Percentiles rank a stretch among this genome's conserved stretches.
Conservation (phyloP, 2,329 filamentous ascomycete species). For the Calonectria multiphialidica region DNA sequence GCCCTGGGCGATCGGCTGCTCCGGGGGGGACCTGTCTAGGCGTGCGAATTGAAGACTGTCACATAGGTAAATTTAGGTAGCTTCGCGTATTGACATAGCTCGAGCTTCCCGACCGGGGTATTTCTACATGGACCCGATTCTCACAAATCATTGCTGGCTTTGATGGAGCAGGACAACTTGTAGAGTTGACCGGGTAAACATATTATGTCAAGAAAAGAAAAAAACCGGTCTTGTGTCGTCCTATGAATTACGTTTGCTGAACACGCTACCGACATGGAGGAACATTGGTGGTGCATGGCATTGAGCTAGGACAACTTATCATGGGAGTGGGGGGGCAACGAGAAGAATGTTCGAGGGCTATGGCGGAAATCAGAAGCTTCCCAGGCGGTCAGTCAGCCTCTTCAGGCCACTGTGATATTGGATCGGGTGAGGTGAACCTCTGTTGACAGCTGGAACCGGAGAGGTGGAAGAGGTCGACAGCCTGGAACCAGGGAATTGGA, state of each 20-base stretch:
- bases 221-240: not conserved
- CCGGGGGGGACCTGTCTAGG: conserved; percentile 3
- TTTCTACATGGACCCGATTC: not conserved
- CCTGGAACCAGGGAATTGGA: conserved; percentile 16
- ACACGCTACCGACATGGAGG: conserved; percentile 4
- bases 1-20: conserved; percentile 31
- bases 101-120: not conserved
- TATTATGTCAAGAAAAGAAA: conserved; percentile 5
- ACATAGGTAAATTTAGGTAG: not conserved
- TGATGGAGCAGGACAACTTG: not conserved
- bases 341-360: conserved; percentile 7
- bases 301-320: conserved; percentile 24
- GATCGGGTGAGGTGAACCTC: conserved; percentile 27
- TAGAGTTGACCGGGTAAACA: not conserved
- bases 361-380: conserved; percentile 24
- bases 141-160: not conserved
- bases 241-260: not conserved
- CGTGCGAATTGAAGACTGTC: not conserved
- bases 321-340: not conserved
- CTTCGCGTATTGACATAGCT: conserved; percentile 11
- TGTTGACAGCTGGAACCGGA: conserved; percentile 7
- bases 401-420: conserved; percentile 33
- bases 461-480: not conserved
- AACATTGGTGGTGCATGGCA: conserved; percentile 33
- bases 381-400: conserved; percentile 29